A percentile compares a stretch with the other conserved stretches of the same genome.
Evolutionary conservation across 371 early-diverging fungal genomes (phyloP).

Genomic region (Mortierella sp.): DNA sequence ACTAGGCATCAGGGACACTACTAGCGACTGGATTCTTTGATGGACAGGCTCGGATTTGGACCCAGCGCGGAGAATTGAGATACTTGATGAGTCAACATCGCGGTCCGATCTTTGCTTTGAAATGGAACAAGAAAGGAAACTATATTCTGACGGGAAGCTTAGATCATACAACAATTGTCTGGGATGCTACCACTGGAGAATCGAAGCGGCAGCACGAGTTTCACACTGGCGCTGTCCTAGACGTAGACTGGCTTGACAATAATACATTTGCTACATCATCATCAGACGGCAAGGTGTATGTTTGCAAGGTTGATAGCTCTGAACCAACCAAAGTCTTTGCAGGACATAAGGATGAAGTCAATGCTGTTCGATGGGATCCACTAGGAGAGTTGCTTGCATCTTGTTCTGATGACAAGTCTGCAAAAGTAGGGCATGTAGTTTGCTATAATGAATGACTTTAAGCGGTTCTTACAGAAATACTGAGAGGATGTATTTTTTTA

Average conservation of each 20-base stretch:
- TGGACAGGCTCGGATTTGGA: slow-evolving; percentile 92
- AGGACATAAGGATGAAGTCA: slow-evolving; percentile 91
- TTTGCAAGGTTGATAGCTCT: slow-evolving; percentile 79
- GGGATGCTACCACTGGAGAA: slow-evolving; percentile 87
- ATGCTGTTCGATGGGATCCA: slow-evolving; percentile 91
- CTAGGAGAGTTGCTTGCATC: slow-evolving; percentile 87
- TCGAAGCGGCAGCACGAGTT: slow-evolving; percentile 82
- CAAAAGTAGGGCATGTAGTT: slow-evolving; percentile 70
- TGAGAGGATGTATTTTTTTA: background rate
- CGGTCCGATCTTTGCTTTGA: slow-evolving; percentile 89
- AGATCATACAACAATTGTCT: slow-evolving; percentile 87
- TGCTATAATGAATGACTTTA: background rate
- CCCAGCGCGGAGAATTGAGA: slow-evolving; percentile 75
- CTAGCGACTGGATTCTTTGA: slow-evolving; percentile 95
- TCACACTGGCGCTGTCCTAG: slow-evolving; percentile 86
- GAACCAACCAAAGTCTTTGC: slow-evolving; percentile 77
- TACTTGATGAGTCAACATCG: slow-evolving; percentile 78
- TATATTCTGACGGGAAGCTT: slow-evolving; percentile 84
- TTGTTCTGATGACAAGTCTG: slow-evolving; percentile 92
- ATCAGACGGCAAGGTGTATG: slow-evolving; percentile 82
- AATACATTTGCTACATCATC: slow-evolving; percentile 93
- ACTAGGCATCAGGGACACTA: slow-evolving; percentile 80
- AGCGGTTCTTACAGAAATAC: background rate
- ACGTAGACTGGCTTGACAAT: slow-evolving; percentile 95
- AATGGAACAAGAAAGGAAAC: slow-evolving; percentile 89